These are phyloP conservation scores for Anastatica hierochuntica DNA, from an alignment of 345 rosid genomes.

Conservation along the genomic window DNA sequence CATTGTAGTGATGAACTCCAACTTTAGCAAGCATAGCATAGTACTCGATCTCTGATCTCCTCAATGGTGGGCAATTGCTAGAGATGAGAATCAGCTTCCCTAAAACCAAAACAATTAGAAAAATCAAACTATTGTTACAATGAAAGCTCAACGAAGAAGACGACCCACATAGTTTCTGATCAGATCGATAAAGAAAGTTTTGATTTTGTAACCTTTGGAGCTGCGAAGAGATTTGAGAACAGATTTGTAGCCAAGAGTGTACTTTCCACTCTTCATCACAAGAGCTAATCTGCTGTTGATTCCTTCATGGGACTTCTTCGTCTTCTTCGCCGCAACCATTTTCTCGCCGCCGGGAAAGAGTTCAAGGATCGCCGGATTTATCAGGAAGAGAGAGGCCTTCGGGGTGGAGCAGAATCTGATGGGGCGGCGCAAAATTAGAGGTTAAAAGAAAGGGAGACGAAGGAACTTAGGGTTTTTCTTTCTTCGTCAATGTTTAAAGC, in stretches of 20 bases:
- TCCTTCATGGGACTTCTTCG: constrained; percentile 82
- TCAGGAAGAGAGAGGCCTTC: too few relatives aligned
- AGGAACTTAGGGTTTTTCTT: too few relatives aligned
- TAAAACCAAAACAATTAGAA: constrained; percentile 1
- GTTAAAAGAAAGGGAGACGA: too few relatives aligned
- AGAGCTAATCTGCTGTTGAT: constrained; percentile 77
- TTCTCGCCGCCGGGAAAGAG: constrained; percentile 8
- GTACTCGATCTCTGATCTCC: constrained; percentile 75
- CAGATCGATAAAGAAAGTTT: background rate
- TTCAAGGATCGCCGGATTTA: too few relatives aligned
- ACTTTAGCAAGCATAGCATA: constrained; percentile 27
- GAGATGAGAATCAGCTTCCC: constrained; percentile 52
- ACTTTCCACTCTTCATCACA: constrained; percentile 77
- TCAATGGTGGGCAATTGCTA: constrained; percentile 62
- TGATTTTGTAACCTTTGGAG: constrained; percentile 41
- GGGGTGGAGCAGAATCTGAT: too few relatives aligned
- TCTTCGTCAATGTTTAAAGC: too few relatives aligned
- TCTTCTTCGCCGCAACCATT: constrained; percentile 24
- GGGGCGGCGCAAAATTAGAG: too few relatives aligned
- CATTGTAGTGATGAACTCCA: constrained; percentile 30
- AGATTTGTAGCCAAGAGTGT: constrained; percentile 64
- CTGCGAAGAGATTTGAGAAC: constrained; percentile 58
- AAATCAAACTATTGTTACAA: too few relatives aligned
- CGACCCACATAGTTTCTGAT: background rate
- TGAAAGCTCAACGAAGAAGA: background rate